Evolutionary conservation across 2,329 filamentous ascomycete genomes (phyloP).

Genomic region (Dendrostoma leiphaemia): DNA sequence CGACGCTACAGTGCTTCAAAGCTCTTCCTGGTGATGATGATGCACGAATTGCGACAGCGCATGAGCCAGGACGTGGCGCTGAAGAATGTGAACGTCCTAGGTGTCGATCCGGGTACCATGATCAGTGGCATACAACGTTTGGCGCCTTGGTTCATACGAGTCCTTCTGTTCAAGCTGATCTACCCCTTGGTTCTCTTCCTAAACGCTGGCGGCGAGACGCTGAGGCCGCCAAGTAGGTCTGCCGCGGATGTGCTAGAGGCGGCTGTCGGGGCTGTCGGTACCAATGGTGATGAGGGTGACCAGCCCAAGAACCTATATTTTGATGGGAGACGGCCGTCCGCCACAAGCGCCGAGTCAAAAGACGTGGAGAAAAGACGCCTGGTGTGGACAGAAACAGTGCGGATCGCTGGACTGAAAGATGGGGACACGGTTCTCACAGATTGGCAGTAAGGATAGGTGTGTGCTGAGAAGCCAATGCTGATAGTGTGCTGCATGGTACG

Average conservation of each 20-base stretch:
- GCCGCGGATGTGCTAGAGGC: constrained; percentile 29
- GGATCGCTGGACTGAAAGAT: constrained; percentile 24
- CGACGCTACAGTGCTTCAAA: constrained; percentile 33
- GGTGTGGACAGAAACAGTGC: constrained; percentile 30
- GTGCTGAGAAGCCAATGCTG: no score
- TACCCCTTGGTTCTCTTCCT: constrained; percentile 21
- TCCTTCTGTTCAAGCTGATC: constrained; percentile 18
- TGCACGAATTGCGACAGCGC: constrained; percentile 29
- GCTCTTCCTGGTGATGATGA: constrained; percentile 31
- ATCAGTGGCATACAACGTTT: constrained; percentile 23
- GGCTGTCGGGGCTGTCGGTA: constrained; percentile 25
- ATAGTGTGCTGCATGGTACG: no score
- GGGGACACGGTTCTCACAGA: constrained; percentile 27
- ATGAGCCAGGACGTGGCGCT: constrained; percentile 26
- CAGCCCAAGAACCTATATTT: constrained; percentile 31
- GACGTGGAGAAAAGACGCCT: constrained; percentile 26
- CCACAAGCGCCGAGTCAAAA: constrained; percentile 24
- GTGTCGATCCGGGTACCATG: constrained; percentile 34
- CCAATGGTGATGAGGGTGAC: constrained; percentile 18
- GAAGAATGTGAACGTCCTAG: constrained; percentile 27
- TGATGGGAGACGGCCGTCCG: constrained; percentile 23
- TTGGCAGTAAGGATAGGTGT: no score
- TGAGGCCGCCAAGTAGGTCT: constrained; percentile 27
- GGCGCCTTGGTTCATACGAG: constrained; percentile 19
- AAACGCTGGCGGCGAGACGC: no score